Percentiles rank a stretch among this genome's conserved stretches.
Evolutionary conservation across 2,329 filamentous ascomycete genomes (phyloP).

Genomic region (Alternaria ventricosa): DNA sequence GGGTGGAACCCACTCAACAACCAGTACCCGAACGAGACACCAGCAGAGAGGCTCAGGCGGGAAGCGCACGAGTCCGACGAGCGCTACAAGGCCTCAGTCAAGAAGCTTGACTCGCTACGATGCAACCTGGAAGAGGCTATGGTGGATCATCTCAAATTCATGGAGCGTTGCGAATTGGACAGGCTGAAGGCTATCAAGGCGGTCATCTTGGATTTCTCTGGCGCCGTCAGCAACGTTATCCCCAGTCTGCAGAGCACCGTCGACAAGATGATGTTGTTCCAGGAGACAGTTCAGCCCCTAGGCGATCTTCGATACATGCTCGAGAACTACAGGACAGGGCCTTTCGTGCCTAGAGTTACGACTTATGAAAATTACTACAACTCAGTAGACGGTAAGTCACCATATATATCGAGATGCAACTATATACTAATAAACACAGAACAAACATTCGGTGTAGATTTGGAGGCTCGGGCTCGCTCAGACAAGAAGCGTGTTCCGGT

Average conservation of each 20-base stretch:
- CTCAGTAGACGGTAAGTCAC: slow-evolving; percentile 73
- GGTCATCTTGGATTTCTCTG: slow-evolving; percentile 95
- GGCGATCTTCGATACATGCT: slow-evolving; percentile 91
- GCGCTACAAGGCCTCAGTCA: slow-evolving; percentile 86
- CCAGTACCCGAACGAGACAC: slow-evolving; percentile 90
- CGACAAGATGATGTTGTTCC: slow-evolving; percentile 98
- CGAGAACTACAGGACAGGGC: slow-evolving; percentile 95
- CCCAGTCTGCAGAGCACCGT: slow-evolving; percentile 94
- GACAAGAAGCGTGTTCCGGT: slow-evolving; percentile 95
- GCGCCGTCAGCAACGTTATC: slow-evolving; percentile 96
- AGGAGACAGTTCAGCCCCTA: slow-evolving; percentile 94
- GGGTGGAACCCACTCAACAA: slow-evolving; percentile 95
- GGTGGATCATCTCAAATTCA: slow-evolving; percentile 88
- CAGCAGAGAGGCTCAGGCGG: slow-evolving; percentile 80
- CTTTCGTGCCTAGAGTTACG: slow-evolving; percentile 86
- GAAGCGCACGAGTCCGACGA: slow-evolving; percentile 92
- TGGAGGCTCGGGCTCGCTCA: slow-evolving; percentile 91
- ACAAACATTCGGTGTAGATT: slow-evolving; percentile 95
- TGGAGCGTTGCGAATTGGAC: slow-evolving; percentile 96
- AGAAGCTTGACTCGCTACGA: slow-evolving; percentile 85
- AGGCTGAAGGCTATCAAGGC: slow-evolving; percentile 97
- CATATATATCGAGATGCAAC: background rate
- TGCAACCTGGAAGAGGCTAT: slow-evolving; percentile 97
- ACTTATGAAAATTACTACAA: slow-evolving; percentile 99
- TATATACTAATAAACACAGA: slow-evolving; percentile 57